Conservation (phyloP, 805 yeast species). For the Yamadazyma laniorum region DNA sequence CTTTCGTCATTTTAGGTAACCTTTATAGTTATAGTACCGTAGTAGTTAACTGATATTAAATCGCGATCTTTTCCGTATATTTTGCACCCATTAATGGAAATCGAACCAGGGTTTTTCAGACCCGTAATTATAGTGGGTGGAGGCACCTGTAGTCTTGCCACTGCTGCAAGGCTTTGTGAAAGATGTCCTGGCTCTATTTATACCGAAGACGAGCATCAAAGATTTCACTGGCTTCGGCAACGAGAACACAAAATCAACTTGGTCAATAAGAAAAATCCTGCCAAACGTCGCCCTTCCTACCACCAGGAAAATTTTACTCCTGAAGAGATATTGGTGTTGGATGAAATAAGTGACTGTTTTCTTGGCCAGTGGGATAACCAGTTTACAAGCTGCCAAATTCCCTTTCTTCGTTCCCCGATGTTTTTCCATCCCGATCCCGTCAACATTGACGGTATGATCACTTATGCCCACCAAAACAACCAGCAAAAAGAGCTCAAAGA, state of each 20-base stretch:
- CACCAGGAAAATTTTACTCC: slow-evolving; percentile 16
- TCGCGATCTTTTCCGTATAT: neutral
- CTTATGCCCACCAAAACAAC: slow-evolving; percentile 32
- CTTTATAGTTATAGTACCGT: slow-evolving; percentile 4
- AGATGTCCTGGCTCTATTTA: slow-evolving; percentile 40
- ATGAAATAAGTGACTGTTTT: slow-evolving; percentile 30
- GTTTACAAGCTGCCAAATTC: slow-evolving; percentile 41
- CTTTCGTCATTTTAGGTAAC: slow-evolving; percentile 1
- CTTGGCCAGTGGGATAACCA: slow-evolving; percentile 46
- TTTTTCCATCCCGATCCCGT: slow-evolving; percentile 48
- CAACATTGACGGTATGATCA: slow-evolving; percentile 43
- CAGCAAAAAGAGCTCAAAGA: slow-evolving; percentile 39
- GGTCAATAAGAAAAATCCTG: slow-evolving; percentile 16
- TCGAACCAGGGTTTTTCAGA: slow-evolving; percentile 21
- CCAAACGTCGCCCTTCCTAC: neutral
- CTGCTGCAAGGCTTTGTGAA: slow-evolving; percentile 42
- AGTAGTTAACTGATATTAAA: slow-evolving; percentile 1
- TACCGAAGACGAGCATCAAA: slow-evolving; percentile 28
- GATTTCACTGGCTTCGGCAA: slow-evolving; percentile 44
- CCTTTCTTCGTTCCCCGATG: slow-evolving; percentile 46
- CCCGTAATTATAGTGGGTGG: slow-evolving; percentile 46
- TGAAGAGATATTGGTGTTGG: slow-evolving; percentile 36
- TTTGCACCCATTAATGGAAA: slow-evolving; percentile 4
- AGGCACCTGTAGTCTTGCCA: slow-evolving; percentile 46
- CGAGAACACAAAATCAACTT: slow-evolving; percentile 29